Conservation (phyloP, 345 rosid species). For the Luvunga scandens region DNA sequence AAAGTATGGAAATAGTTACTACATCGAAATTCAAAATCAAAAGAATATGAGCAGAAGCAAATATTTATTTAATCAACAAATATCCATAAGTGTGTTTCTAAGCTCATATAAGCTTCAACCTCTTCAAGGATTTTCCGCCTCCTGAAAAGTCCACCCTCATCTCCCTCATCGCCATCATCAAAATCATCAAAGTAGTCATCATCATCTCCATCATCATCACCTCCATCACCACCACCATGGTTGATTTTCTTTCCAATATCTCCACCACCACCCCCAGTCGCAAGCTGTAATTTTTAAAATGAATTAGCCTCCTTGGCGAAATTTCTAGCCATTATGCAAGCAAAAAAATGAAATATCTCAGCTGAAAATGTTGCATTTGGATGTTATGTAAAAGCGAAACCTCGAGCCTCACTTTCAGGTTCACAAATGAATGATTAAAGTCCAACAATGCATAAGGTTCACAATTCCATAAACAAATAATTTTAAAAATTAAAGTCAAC, state of each 20-base stretch:
- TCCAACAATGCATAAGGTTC: neutral
- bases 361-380: neutral
- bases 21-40: neutral
- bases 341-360: no score
- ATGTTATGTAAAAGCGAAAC: neutral
- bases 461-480: neutral
- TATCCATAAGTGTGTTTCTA: neutral
- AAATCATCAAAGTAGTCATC: constrained; percentile 92
- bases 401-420: neutral
- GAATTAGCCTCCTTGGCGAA: constrained; percentile 15
- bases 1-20: constrained; percentile 18
- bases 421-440: neutral
- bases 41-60: neutral
- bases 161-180: constrained; percentile 89
- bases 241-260: constrained; percentile 82
- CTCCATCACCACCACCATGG: constrained; percentile 96
- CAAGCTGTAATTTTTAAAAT: constrained; percentile 57
- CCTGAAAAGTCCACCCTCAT: constrained; percentile 87
- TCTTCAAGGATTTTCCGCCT: constrained; percentile 78
- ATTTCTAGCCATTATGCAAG: neutral
- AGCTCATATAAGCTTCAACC: constrained; percentile 39
- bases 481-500: neutral
- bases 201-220: constrained; percentile 92
- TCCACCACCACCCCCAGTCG: constrained; percentile 88
- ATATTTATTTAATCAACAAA: neutral